Evolutionary conservation across 2,329 filamentous ascomycete species (phyloP), one percentile per base, ranked within the genome.

Genomic region (Sordariomycetes sp.): DNA sequence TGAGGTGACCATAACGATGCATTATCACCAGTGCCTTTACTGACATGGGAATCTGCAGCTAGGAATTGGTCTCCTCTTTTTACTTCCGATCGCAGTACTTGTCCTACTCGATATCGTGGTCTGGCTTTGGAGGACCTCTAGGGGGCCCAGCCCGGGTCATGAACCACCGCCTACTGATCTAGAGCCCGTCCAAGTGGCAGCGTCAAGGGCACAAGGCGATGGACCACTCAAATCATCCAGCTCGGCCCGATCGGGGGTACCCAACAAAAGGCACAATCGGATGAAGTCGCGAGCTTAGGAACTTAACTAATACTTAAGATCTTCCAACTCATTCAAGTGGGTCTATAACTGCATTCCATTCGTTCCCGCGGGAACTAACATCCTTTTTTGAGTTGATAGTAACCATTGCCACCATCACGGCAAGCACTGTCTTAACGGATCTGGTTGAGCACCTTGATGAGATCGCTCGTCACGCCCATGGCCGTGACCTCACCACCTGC

Each of bases 401-500:
- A n/a, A 48, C 28, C 12, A 48, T 20, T 10, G n/a, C n/a, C n/a
- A 45, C 39, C 12, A 48, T 20, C n/a, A 48, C 20, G 22, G 28
- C 28, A 17, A 22, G 12, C 22, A 25, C 24, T 5, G n/a, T 20
- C 3, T 32, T 34, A 73, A 59, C 76, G 76, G 66, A 95, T 77
- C 67, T 90, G 77, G 63, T 86, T 79, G 60, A 96, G 67, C 42
- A 95, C 89, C 78, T 96, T 96, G 69, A 97, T 78, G 65, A 99
- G 73, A 74, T 99, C 94, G 53, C 83, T 84, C n/a, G 90, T 90
- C 53, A 99, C 92, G 60, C 94, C 94, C 92, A 97, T 97, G 32
- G 94, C 94, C 36, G 94, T 99, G 56, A 97, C 90, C 52, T 96
- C 91, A 62, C 89, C 91, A 64, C 94, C 94, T 28, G 94, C 94